Evolutionary conservation across 805 yeast species (phyloP), one percentile per base, ranked within the genome.

Genomic region (Yueomyces sp.): DNA sequence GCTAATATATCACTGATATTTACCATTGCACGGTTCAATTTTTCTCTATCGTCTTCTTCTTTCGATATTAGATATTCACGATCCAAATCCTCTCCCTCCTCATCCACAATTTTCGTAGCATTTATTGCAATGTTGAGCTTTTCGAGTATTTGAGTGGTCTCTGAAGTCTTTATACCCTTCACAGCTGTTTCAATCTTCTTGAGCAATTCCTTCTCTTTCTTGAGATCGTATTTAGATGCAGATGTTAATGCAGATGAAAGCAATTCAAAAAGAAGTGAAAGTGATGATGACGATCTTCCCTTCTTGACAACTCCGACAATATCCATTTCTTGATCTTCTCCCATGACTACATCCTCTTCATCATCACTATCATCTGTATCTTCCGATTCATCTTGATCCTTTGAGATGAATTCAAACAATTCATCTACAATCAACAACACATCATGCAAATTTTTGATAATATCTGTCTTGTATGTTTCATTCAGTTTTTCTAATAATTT

Each of bases 1-100:
- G 84, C 79, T 38, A 82, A 63, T 0, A 88, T 83, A 60, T 88
- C 95, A 44, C 77, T 77, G 38, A 92, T 60, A 46, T 79, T 75
- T 1, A 72, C 65, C 36, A 85, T 63, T 0, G 95, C 95, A 32
- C 74, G 67, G 12, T 73, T 70, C 40, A 82, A 62, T 0, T 60
- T 47, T 28, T 62, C 63, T 29, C 59, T 58, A 40, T 79, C 56
- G 12, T 51, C 49, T 11, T 41, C 40, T 29, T 44, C 42, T 5
- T 33, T 33, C 19, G 34, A 31, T 8, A 31, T 31, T 19, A 19
- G 19, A 19, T 19, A 19, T 19, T 19, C 19, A 8, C 11, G 7
- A 31, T 7, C 11, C 34, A 31, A 31, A 7, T 7, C 38, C 3
- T 8, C 26, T 4, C 12, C 28, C 26, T 37, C 42, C 27, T 43